Base-by-base conservation (phyloP, 129 eudicot genomes). In the Escallonia rubra region DNA sequence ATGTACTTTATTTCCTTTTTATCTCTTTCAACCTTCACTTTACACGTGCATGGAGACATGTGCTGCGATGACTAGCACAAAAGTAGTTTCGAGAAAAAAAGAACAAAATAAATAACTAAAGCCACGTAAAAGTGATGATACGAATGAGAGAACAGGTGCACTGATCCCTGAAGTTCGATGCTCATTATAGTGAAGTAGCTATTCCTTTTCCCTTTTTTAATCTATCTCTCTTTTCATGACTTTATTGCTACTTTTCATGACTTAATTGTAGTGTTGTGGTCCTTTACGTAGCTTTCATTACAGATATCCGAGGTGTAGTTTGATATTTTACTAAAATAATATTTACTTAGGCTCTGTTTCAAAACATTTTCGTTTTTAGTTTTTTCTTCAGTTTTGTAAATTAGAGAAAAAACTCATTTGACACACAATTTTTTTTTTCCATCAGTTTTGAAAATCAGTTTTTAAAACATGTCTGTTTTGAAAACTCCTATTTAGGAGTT, bases 181-280 rank as follows among this genome's bases (percentile, higher is more conserved):
- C 72, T 61, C 61, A 55, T 66, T 74, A 65, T 8, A 72, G 73
- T 57, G 59, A 74, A 66, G 79, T n/a, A 23, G 34, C 67, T 60
- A 61, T 74, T 74, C 57, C 79, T 67, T 74, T 67, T 67, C 23
- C 49, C 69, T 61, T 54, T 61, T 54, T 54, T 45, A 74, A 59
- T n/a, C n/a, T n/a, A 38, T 66, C 15, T 67, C 7, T 52, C 58
- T 60, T 61, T 61, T 59, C n/a, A 47, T 0, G 7, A 6, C 41
- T 12, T 40, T 50, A 5, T 47, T 65, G 63, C 38, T 2, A 50
- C 44, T 51, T 72, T 23, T 41, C 40, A 41, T 72, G 5, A 41
- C 10, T 72, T 45, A 23, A 23, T 23, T 55, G 10, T 11, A 50
- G 43, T 23, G 56, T 54, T 68, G 69, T 39, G 42, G 59, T 54